A percentile compares a stretch with the other conserved stretches of the same genome.
Conservation (phyloP, 2,329 filamentous ascomycete genomes). For the Trichoderma oligosporum region DNA sequence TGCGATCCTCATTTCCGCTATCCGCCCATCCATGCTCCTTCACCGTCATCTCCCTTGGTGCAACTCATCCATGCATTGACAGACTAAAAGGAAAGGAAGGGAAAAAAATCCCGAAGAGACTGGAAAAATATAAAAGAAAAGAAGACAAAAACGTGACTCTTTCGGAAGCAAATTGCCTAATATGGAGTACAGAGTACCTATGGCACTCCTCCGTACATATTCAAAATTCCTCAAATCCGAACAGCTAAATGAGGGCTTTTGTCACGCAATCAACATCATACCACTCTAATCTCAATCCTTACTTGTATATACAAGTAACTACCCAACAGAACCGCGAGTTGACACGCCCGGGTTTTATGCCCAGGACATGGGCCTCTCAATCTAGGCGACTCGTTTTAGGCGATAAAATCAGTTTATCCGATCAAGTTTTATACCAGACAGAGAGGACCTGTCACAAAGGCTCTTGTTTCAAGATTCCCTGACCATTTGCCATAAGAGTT, state of each 20-base stretch:
- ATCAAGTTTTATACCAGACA: constrained; percentile 1
- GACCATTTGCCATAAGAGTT: too few relatives aligned
- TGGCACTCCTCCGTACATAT: neutral
- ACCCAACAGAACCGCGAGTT: too few relatives aligned
- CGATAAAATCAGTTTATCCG: constrained; percentile 11
- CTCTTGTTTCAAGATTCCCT: neutral
- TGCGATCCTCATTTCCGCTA: neutral
- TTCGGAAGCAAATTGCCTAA: neutral
- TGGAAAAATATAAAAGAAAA: too few relatives aligned
- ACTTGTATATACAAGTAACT: too few relatives aligned
- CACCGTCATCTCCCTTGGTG: constrained; percentile 4
- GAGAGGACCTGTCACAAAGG: constrained; percentile 5
- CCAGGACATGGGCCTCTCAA: constrained; percentile 8
- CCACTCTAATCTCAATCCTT: constrained; percentile 3
- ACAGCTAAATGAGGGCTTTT: neutral
- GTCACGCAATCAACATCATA: constrained; percentile 16
- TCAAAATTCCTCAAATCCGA: neutral
- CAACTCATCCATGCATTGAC: constrained; percentile 7
- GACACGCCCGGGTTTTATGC: neutral
- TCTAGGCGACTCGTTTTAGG: constrained; percentile 6
- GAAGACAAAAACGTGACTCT: too few relatives aligned
- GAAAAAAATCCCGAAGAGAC: too few relatives aligned
- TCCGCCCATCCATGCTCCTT: neutral
- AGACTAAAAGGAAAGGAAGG: too few relatives aligned
- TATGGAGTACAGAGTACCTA: neutral